Percentiles rank a stretch among this genome's conserved stretches.
Conservation (phyloP, 345 rosid species). For the Eucalyptus marginata region DNA sequence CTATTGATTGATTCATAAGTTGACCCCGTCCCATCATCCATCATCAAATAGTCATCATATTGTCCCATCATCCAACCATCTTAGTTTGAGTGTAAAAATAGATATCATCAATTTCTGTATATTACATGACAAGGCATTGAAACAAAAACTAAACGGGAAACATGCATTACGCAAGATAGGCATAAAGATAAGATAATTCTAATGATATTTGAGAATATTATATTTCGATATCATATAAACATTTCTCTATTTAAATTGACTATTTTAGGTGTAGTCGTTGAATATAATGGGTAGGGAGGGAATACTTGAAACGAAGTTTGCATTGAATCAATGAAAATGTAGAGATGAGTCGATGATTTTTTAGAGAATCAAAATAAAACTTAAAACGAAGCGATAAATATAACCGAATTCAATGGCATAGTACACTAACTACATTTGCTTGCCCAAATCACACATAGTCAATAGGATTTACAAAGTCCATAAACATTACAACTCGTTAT, state of each 20-base stretch:
- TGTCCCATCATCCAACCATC: too few species aligned
- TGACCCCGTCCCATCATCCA: neutral
- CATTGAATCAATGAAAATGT: neutral
- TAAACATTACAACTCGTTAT: neutral
- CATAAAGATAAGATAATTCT: neutral
- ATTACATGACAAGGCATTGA: too few species aligned
- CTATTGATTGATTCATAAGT: neutral
- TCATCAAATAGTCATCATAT: neutral
- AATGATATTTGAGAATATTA: neutral
- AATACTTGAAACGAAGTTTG: neutral
- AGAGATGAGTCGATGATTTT: neutral
- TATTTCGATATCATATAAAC: neutral
- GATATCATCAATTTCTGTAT: too few species aligned
- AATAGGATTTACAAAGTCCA: neutral
- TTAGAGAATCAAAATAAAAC: neutral
- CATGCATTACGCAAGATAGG: neutral
- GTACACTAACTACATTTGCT: neutral
- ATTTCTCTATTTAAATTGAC: neutral
- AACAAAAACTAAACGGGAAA: too few species aligned
- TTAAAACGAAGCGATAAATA: neutral
- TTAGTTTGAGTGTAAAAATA: too few species aligned
- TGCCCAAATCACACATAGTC: neutral
- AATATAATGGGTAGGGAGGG: neutral
- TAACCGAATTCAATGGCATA: neutral
- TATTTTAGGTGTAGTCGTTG: neutral